Percentiles rank a stretch among this genome's conserved stretches.
Conservation (phyloP, 2,329 filamentous ascomycete genomes). For the Verticillium isaacii region DNA sequence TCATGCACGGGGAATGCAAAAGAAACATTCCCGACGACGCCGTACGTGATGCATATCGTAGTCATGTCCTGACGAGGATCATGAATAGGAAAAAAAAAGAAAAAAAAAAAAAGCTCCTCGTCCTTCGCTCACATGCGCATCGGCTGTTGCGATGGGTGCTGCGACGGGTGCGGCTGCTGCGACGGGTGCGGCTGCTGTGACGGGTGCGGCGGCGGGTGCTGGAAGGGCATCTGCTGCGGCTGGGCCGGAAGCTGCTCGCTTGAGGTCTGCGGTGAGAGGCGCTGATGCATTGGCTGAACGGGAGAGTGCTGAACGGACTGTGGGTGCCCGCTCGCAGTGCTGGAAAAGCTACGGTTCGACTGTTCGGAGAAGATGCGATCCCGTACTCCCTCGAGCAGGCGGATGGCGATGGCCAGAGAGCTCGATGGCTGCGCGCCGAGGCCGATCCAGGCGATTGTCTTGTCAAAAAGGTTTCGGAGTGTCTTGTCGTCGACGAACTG, state of each 20-base stretch:
- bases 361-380: conserved; percentile 34
- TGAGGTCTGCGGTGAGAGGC: background rate
- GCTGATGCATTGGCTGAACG: background rate
- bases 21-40: background rate
- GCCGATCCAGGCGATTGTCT: conserved; percentile 73
- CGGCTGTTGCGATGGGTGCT: background rate
- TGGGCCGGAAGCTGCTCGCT: background rate
- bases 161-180: background rate
- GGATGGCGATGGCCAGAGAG: conserved; percentile 67
- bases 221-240: background rate
- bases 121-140: background rate
- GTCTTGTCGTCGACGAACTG: conserved; percentile 50
- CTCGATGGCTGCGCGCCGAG: conserved; percentile 69
- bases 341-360: conserved; percentile 37
- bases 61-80: background rate
- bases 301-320: background rate
- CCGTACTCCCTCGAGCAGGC: conserved; percentile 60
- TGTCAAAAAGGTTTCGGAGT: conserved; percentile 58
- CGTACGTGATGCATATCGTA: background rate
- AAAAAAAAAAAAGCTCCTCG: background rate
- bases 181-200: too few species aligned
- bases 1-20: background rate
- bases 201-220: background rate
- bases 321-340: conserved; percentile 21
- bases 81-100: background rate